Conservation (phyloP, 169 alveolate genomes). For the Cryptosporidium parvum region DNA sequence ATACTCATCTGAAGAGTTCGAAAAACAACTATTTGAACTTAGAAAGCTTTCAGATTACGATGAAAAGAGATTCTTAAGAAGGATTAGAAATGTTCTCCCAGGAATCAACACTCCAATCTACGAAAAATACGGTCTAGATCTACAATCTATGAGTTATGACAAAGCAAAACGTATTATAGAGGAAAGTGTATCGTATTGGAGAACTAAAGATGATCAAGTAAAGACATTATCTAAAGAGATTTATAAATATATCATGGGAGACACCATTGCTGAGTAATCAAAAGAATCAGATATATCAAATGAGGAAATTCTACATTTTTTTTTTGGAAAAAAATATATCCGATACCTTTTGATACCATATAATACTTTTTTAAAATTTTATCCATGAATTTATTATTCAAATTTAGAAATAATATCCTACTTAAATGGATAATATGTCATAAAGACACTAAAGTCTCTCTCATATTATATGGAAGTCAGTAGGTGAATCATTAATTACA, state of each 20-base stretch:
- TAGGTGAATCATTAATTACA: slow-evolving; percentile 28
- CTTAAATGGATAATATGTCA: slow-evolving; percentile 68
- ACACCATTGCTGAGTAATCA: slow-evolving; percentile 22
- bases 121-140: slow-evolving; percentile 32
- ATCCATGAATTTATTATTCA: too few relatives aligned
- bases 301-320: too few relatives aligned
- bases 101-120: slow-evolving; percentile 20
- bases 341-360: too few relatives aligned
- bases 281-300: too few relatives aligned
- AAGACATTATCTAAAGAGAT: slow-evolving; percentile 48
- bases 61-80: slow-evolving; percentile 38
- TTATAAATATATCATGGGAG: slow-evolving; percentile 66
- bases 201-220: slow-evolving; percentile 30
- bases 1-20: slow-evolving; percentile 59
- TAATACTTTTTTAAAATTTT: too few relatives aligned
- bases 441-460: background rate
- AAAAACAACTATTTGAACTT: slow-evolving; percentile 24
- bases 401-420: slow-evolving; percentile 19
- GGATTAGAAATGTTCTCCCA: slow-evolving; percentile 49
- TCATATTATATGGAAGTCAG: slow-evolving; percentile 71
- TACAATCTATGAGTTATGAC: slow-evolving; percentile 9
- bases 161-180: slow-evolving; percentile 40
- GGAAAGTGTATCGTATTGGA: slow-evolving; percentile 64
- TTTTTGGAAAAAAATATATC: too few relatives aligned
- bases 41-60: slow-evolving; percentile 63